Conservation (phyloP, 2,329 filamentous ascomycete species). For the Colletotrichum zoysiae region DNA sequence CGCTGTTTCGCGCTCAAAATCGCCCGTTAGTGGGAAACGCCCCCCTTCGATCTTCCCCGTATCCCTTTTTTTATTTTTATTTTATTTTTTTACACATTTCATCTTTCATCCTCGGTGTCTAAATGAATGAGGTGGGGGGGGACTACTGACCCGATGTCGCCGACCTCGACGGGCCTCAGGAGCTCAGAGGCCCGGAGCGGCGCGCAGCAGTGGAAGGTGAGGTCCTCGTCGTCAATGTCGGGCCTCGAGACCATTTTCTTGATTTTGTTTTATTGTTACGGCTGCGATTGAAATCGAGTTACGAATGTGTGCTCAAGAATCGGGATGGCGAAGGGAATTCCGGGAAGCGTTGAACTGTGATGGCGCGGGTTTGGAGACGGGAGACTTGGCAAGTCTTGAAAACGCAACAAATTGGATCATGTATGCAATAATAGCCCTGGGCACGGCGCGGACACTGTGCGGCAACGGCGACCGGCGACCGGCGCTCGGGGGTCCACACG, state of each 20-base stretch:
- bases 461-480: conserved; percentile 18
- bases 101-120: not conserved
- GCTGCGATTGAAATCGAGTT: not conserved
- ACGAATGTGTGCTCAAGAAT: not conserved
- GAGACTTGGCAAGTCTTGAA: not conserved
- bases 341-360: not conserved
- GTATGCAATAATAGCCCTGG: not conserved
- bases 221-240: conserved; percentile 53
- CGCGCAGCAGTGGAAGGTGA: conserved; percentile 54
- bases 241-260: conserved; percentile 13
- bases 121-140: not conserved
- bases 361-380: not conserved
- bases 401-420: conserved; percentile 13
- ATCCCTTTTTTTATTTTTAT: no score
- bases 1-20: conserved; percentile 12
- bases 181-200: conserved; percentile 52
- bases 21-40: conserved; percentile 18
- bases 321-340: not conserved
- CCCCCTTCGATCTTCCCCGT: no score
- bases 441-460: conserved; percentile 21
- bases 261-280: no score
- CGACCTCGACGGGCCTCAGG: conserved; percentile 59
- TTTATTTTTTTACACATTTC: no score
- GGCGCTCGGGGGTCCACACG: conserved; percentile 7
- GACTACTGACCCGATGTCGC: conserved; percentile 53